Conservation (phyloP, 2,329 filamentous ascomycete genomes). For the Plenodomus tracheiphilus region DNA sequence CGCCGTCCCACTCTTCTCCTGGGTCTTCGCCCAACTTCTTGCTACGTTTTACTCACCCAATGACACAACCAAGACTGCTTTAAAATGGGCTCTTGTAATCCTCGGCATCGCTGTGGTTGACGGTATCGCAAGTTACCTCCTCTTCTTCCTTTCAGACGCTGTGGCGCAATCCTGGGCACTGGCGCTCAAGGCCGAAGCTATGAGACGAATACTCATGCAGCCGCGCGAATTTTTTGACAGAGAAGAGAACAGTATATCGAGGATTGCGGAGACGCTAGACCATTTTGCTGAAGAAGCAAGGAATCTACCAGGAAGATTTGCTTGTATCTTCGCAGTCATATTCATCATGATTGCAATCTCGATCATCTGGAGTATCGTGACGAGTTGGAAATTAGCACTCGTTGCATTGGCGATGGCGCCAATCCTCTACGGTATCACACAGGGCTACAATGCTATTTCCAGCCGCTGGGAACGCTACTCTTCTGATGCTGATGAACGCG, state of each 20-base stretch:
- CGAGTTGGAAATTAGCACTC: slow-evolving; percentile 80
- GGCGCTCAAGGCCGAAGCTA: slow-evolving; percentile 66
- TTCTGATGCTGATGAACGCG: slow-evolving; percentile 64
- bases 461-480: slow-evolving; percentile 72
- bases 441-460: slow-evolving; percentile 66
- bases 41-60: slow-evolving; percentile 65
- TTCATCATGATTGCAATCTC: slow-evolving; percentile 69
- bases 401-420: slow-evolving; percentile 72
- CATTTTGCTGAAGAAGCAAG: slow-evolving; percentile 85
- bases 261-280: slow-evolving; percentile 73
- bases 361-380: slow-evolving; percentile 71
- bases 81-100: slow-evolving; percentile 71
- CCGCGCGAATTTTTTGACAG: slow-evolving; percentile 78
- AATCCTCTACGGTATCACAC: slow-evolving; percentile 67
- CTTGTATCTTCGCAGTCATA: slow-evolving; percentile 69
- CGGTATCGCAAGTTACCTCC: slow-evolving; percentile 64
- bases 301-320: slow-evolving; percentile 77
- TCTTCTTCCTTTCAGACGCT: slow-evolving; percentile 72
- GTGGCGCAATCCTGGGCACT: slow-evolving; percentile 79
- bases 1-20: slow-evolving; percentile 75
- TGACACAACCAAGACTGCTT: slow-evolving; percentile 55
- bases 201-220: slow-evolving; percentile 73
- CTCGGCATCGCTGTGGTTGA: slow-evolving; percentile 70
- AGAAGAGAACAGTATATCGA: slow-evolving; percentile 64
- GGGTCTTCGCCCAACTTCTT: slow-evolving; percentile 72